Evolutionary conservation across 192 early-diverging fungal genomes (phyloP).

Genomic region (Coemansia sp.): DNA sequence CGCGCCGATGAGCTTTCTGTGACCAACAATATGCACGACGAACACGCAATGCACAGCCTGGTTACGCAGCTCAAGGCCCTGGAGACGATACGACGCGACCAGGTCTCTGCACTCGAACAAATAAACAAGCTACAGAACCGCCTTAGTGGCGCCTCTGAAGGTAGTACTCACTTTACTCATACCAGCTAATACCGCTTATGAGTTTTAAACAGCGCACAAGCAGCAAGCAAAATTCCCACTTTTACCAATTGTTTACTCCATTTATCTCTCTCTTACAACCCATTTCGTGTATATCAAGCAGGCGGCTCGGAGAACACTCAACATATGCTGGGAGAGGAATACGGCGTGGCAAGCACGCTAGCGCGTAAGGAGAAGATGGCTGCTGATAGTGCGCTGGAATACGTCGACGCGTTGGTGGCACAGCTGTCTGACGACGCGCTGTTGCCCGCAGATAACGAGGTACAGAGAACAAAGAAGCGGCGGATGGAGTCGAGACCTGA

Average conservation of each 20-base stretch:
- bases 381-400: slow-evolving; percentile 24
- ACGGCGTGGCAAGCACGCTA: slow-evolving; percentile 3
- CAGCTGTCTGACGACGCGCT: slow-evolving; percentile 7
- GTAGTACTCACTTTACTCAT: background rate
- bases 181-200: background rate
- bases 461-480: slow-evolving; percentile 9
- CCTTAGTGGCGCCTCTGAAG: background rate
- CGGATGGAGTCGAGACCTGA: slow-evolving; percentile 9
- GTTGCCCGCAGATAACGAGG: background rate
- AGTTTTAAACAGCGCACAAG: background rate
- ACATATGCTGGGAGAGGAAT: background rate
- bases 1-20: background rate
- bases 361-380: slow-evolving; percentile 32
- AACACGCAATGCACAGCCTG: slow-evolving; percentile 4
- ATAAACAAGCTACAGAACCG: background rate
- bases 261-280: no score
- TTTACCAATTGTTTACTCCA: no score
- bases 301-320: background rate
- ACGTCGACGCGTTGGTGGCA: slow-evolving; percentile 23
- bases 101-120: background rate
- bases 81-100: slow-evolving; percentile 4
- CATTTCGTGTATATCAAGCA: no score
- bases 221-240: no score
- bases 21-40: background rate
- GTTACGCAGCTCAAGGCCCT: slow-evolving; percentile 3